Evolutionary conservation across 129 eudicot genomes (phyloP), one percentile per base, ranked within the genome.

Genomic region (Erigeron canadensis): DNA sequence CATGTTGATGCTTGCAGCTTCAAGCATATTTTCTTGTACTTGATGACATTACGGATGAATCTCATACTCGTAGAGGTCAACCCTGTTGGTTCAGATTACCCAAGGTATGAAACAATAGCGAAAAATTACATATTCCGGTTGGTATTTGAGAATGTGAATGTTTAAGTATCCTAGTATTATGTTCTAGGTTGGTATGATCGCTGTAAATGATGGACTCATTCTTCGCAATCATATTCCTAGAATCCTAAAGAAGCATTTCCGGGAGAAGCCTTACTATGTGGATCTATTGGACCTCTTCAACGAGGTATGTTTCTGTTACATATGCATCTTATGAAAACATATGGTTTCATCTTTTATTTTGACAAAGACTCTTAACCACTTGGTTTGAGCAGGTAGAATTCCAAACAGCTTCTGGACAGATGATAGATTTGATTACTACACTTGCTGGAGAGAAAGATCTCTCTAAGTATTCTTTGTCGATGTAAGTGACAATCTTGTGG

Each of bases 341-440:
- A 18, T 40, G 59, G 37, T 0, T n/a, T 44, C 28, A 37, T 37
- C 10, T 60, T 60, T 42, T 0, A 41, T 60, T 15, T 19, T 60
- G 45, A 34, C 3, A 60, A 13, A 10, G 11, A 60, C 5, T 60
- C 10, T 37, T 60, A 37, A 60, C 65, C 21, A 7, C n/a, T 0
- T 60, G 56, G 16, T 60, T 60, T 78, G 57, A 54, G 67, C 80
- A 91, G 97, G 97, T 88, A 21, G 97, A 91, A 71, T 88, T 80
- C 63, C 97, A 88, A 81, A 91, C 97, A 62, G 88, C 93, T 4
- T 76, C 75, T 53, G 97, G 97, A 74, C 97, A 91, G 77, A 91
- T 91, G 97, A 88, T 88, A 43, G 97, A 91, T 86, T 77, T 88
- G 76, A 88, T 89, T 79, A 89, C 96, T 70, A 86, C 94, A 69